Conservation (phyloP, 1,139 yeast genomes). For the Yamadazyma oceani region DNA sequence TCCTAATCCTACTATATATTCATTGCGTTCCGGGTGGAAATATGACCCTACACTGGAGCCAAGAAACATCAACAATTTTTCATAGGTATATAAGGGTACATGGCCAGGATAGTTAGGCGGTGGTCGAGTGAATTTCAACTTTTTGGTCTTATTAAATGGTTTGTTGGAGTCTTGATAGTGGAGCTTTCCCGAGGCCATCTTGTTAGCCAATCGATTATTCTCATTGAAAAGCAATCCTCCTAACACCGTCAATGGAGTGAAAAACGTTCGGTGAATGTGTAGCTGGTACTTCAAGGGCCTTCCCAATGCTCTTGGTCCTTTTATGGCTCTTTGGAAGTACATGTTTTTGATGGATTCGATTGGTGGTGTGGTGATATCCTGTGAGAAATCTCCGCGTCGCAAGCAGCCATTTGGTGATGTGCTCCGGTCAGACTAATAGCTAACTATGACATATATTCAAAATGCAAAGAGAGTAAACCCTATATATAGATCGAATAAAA, state of each 20-base stretch:
- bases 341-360: too few species aligned
- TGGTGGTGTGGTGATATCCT: too few species aligned
- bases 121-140: slow-evolving; percentile 35
- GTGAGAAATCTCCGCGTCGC: too few species aligned
- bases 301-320: too few species aligned
- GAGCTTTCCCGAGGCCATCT: slow-evolving; percentile 56
- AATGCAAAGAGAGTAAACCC: too few species aligned
- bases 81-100: slow-evolving; percentile 68
- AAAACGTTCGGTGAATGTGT: slow-evolving; percentile 6
- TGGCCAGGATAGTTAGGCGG: slow-evolving; percentile 72
- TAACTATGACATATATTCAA: neutral
- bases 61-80: slow-evolving; percentile 61
- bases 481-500: neutral
- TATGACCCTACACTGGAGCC: slow-evolving; percentile 85
- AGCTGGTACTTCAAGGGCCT: neutral
- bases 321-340: too few species aligned
- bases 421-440: neutral
- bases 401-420: neutral
- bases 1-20: slow-evolving; percentile 88
- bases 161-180: slow-evolving; percentile 42
- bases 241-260: slow-evolving; percentile 18
- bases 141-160: slow-evolving; percentile 26
- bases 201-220: slow-evolving; percentile 53
- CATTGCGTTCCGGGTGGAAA: slow-evolving; percentile 78
- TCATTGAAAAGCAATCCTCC: slow-evolving; percentile 44